These are phyloP conservation scores for Globisporangium radiosum DNA, from an alignment of 352 stramenopile species.

Conservation along the genomic window DNA sequence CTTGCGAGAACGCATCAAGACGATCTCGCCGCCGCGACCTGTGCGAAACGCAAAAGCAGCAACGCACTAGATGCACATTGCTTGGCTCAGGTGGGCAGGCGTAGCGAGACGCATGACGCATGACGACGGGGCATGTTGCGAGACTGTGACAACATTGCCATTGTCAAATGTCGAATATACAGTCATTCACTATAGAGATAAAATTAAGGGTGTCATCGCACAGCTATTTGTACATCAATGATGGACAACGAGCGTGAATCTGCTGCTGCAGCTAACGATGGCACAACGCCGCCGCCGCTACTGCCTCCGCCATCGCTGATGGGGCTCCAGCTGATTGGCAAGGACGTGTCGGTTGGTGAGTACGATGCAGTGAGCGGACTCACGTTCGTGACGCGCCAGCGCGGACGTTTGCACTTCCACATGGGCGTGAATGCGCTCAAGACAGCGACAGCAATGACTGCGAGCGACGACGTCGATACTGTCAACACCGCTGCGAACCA, in stretches of 20 bases:
- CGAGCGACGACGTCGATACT: not conserved
- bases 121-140: too few relatives aligned
- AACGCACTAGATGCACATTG: slow-evolving; percentile 1
- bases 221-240: too few relatives aligned
- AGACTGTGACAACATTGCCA: too few relatives aligned
- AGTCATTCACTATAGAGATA: not conserved
- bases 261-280: not conserved
- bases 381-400: slow-evolving; percentile 64
- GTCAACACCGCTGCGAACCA: not conserved
- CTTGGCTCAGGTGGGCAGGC: too few relatives aligned
- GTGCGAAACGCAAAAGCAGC: slow-evolving; percentile 15
- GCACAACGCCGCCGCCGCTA: too few relatives aligned
- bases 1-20: slow-evolving; percentile 37
- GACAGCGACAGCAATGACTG: not conserved
- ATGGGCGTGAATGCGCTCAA: slow-evolving; percentile 51
- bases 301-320: not conserved
- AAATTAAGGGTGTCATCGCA: not conserved
- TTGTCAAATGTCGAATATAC: too few relatives aligned
- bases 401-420: slow-evolving; percentile 66
- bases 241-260: too few relatives aligned
- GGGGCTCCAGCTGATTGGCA: slow-evolving; percentile 3
- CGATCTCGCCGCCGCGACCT: slow-evolving; percentile 19
- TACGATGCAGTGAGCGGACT: slow-evolving; percentile 47
- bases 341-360: slow-evolving; percentile 57
- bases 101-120: too few relatives aligned